Evolutionary conservation across 768 basidiomycete genomes (phyloP), one percentile per base, ranked within the genome.

Genomic region (Amanita rubescens): DNA sequence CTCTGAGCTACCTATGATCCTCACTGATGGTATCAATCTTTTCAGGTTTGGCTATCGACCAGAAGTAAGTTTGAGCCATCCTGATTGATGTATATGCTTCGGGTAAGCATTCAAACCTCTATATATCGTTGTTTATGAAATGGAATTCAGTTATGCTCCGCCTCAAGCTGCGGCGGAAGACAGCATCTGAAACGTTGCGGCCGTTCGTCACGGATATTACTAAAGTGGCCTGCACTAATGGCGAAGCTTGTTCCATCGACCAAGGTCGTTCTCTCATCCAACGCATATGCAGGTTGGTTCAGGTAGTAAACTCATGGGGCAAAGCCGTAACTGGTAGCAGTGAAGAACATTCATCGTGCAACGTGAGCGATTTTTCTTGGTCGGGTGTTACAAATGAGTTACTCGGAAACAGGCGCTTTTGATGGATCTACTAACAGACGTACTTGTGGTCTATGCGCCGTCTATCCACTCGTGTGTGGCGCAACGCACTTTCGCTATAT

Each of bases 401-500:
- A 11, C 42, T 53, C 14, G 53, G 9, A 11, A n/a, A 46, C 27
- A 67, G 68, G 15, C 8, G 5, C 48, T 62, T 12, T 19, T 68
- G 41, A 59, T 60, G 45, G 48, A 39, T 14, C 34, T 67, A 3
- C 44, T 71, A 14, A 57, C 60, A 37, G 35, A 20, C 9, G 49
- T 57, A 7, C 27, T 77, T 8, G 54, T 68, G 2, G 57, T 57
- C 9, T 76, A 67, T 56, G 65, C 71, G 14, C 60, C 62, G 39
- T 73, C 63, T 35, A 69, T 82, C 17, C 68, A 73, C 30, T 68
- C 72, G 2, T 71, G 62, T 9, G 63, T 81, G 3, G 76, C 82
- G 1, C 70, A 76, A 53, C 66, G 77, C 48, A 69, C 71, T 6
- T 76, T 82, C 41, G 71, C 75, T 58, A 27, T 51, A 8, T 62